Conservation (phyloP, 139 green algal genomes). For the Pleodorina starrii region DNA sequence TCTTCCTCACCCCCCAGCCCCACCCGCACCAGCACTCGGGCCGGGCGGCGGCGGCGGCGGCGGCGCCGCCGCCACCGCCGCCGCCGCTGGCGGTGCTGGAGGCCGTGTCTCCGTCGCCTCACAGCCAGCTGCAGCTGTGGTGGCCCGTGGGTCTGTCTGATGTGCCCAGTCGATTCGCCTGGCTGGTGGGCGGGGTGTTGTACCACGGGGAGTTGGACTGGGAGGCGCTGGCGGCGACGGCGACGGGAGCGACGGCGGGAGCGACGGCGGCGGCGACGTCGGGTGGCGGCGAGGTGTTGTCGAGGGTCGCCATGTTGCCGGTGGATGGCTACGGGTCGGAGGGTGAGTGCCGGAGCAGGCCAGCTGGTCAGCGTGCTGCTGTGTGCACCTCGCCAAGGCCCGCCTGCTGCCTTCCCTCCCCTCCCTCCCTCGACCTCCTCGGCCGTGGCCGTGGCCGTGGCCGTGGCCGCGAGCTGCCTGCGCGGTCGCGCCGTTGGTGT, state of each 20-base stretch:
- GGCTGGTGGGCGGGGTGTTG: constrained; percentile 64
- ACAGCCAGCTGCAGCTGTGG: constrained; percentile 65
- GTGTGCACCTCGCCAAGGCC: too few species aligned
- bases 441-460: too few species aligned
- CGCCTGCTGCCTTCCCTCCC: too few species aligned
- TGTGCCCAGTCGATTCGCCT: constrained; percentile 60
- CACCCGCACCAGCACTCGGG: background rate
- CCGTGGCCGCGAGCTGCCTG: too few species aligned
- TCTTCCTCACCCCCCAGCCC: background rate
- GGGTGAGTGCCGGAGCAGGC: background rate
- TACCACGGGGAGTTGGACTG: constrained; percentile 67
- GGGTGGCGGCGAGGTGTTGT: constrained; percentile 12
- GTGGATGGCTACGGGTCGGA: constrained; percentile 11
- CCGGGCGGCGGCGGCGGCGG: background rate
- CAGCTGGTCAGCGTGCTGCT: too few species aligned
- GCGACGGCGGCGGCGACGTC: background rate
- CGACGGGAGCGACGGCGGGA: background rate
- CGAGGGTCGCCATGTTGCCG: constrained; percentile 18
- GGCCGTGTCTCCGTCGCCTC: constrained; percentile 49
- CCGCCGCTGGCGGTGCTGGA: constrained; percentile 49
- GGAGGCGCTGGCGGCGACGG: constrained; percentile 20
- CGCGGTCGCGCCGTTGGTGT: too few species aligned
- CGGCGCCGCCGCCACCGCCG: background rate
- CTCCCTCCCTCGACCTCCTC: too few species aligned
- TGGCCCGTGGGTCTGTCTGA: constrained; percentile 6